Base-by-base conservation (phyloP, 805 yeast genomes). In the Blastobotrys attinorum region DNA sequence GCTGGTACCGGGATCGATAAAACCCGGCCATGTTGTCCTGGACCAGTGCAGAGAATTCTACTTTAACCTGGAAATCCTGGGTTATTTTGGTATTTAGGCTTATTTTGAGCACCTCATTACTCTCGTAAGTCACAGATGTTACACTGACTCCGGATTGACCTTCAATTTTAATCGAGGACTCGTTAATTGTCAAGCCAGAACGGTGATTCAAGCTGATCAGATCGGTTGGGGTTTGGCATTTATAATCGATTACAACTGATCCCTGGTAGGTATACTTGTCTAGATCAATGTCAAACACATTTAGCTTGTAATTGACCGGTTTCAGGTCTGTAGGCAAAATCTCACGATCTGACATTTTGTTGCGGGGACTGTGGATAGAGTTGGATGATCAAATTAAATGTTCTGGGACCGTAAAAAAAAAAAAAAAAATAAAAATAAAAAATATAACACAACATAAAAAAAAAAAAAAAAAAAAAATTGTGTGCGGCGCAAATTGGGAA, bases 1-100 rank as follows among this genome's bases (percentile, higher is more conserved):
- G 72, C 50, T 61, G 62, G 61, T 83, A 83, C 34, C 77, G 66
- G 16, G 87, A 80, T 55, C 84, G 72, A 69, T 83, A 83, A 65
- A 83, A 83, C 38, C 90, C 90, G 43, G 85, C 83, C 90, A 83
- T 83, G 57, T 81, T 77, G 57, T 80, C 82, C 61, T 81, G 81
- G 65, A 83, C 72, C 36, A 66, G 70, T 52, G 88, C 90, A 31
- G 72, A 67, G 60, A 75, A 83, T 32, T 68, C 64, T 48, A 83
- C 59, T 16, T 65, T 58, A 39, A 75, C 72, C 31, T 62, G 38
- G 21, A 45, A 41, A 35, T 66, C 68, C n/a, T 48, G 55, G 15
- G 50, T 47, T 20, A 64, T 55, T 13, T 53, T 46, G 31, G 60
- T 55, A 32, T 66, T 72, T 42, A 86, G 74, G 36, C 64, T 63